These are phyloP conservation scores for Aureobasidium subglaciale DNA, from an alignment of 2,329 filamentous ascomycete genomes.

Conservation along the genomic window DNA sequence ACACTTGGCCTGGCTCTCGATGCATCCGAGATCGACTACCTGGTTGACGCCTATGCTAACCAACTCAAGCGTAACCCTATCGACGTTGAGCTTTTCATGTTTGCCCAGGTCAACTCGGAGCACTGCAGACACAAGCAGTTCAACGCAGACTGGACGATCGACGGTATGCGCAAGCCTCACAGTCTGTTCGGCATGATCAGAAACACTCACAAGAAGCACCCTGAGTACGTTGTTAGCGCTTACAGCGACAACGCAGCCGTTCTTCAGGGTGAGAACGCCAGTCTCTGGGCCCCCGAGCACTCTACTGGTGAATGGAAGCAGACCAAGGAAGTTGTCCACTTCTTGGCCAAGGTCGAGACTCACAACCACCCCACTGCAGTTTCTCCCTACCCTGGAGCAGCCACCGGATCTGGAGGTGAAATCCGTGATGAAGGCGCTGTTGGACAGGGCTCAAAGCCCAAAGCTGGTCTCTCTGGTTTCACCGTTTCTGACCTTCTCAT, in stretches of 20 bases:
- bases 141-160: slow-evolving; percentile 93
- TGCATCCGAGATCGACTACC: slow-evolving; percentile 81
- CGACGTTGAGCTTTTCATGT: slow-evolving; percentile 98
- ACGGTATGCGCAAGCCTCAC: slow-evolving; percentile 69
- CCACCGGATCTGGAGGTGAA: slow-evolving; percentile 90
- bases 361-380: slow-evolving; percentile 97
- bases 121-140: slow-evolving; percentile 88
- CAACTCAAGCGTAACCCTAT: slow-evolving; percentile 61
- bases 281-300: slow-evolving; percentile 82
- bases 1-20: slow-evolving; percentile 81
- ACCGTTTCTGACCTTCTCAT: slow-evolving; percentile 93
- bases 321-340: slow-evolving; percentile 78
- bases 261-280: slow-evolving; percentile 62
- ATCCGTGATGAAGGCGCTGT: slow-evolving; percentile 94
- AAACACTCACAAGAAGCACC: slow-evolving; percentile 76
- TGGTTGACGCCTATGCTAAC: slow-evolving; percentile 73
- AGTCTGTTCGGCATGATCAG: slow-evolving; percentile 94
- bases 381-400: slow-evolving; percentile 85
- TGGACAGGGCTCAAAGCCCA: slow-evolving; percentile 83
- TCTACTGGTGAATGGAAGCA: slow-evolving; percentile 81
- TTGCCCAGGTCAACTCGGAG: slow-evolving; percentile 97
- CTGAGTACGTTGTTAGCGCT: slow-evolving; percentile 80
- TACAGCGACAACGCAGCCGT: slow-evolving; percentile 99
- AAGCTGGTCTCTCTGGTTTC: slow-evolving; percentile 86
- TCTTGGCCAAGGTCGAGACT: slow-evolving; percentile 91